Evolutionary conservation across 495 filamentous ascomycete genomes (phyloP).

Genomic region (Penicillium pancosmium): DNA sequence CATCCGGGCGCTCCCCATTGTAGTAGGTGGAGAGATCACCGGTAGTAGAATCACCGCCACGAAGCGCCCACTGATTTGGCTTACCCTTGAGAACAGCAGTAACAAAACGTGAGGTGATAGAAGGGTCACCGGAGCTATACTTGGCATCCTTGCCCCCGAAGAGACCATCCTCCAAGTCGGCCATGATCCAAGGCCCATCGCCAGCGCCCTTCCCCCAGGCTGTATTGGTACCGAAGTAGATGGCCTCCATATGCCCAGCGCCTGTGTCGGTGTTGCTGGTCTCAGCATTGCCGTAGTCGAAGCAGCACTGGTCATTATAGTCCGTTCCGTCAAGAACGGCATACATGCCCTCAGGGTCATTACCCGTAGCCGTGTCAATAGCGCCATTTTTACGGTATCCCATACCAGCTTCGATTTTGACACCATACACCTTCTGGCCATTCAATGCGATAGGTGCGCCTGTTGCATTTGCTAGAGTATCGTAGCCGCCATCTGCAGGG

Average conservation of each 20-base stretch:
- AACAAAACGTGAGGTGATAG: conserved; percentile 53
- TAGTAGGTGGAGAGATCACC: conserved; percentile 58
- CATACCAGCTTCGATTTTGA: conserved; percentile 57
- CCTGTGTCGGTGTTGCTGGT: conserved; percentile 55
- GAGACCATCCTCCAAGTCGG: conserved; percentile 61
- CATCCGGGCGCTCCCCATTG: conserved; percentile 52
- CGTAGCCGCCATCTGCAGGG: conserved; percentile 54
- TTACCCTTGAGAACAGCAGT: conserved; percentile 54
- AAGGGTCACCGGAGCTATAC: conserved; percentile 50
- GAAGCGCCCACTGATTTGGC: conserved; percentile 55
- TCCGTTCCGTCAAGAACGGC: conserved; percentile 61
- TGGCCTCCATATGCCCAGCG: conserved; percentile 62
- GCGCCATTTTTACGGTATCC: conserved; percentile 57
- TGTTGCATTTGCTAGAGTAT: conserved; percentile 55
- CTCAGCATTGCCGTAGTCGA: conserved; percentile 65
- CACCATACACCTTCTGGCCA: conserved; percentile 60
- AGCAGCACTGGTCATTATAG: conserved; percentile 61
- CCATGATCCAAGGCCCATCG: conserved; percentile 62
- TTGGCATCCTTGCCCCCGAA: conserved; percentile 50
- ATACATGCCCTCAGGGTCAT: conserved; percentile 60
- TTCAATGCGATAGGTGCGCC: conserved; percentile 60
- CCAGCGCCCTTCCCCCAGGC: conserved; percentile 55
- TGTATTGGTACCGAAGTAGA: conserved; percentile 56
- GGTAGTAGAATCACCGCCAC: conserved; percentile 54
- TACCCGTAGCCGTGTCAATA: conserved; percentile 52